Evolutionary conservation across 23 red algal genomes (phyloP), one percentile per base, ranked within the genome.

Genomic region (Cyanidioschyzon merolae): DNA sequence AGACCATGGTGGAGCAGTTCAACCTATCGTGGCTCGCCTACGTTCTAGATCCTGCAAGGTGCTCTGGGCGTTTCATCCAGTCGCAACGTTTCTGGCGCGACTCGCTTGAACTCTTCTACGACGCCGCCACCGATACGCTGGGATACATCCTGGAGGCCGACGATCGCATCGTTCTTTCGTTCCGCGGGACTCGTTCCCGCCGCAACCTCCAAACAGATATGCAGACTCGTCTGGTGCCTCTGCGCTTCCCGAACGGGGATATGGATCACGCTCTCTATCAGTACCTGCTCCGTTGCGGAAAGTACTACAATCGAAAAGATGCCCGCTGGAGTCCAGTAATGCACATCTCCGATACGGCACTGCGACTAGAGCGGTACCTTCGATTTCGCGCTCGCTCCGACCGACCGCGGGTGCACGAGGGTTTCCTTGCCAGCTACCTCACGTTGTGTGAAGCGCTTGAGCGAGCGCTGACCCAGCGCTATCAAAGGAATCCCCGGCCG

Each of bases 1-100:
- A 95, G 30, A 95, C 90, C 1, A 82, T 85, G 74, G 86, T 95
- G 41, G 79, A 79, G 2, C 58, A 88, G 75, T 95, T 94, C 12
- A 95, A 95, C 57, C 86, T 95, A 74, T 79, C 90, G 27, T 88
- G 90, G 90, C 38, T 84, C 40, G 80, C 85, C 21, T 95, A 95
- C 76, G 79, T 75, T 74, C 83, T 95, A 75, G 76, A 86, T 24
- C 67, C 84, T 50, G 80, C 77, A 0, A 76, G 84, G 7, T 24
- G 12, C 21, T 41, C 39, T 7, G 17, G 7, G 36, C 17, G 3
- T 7, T 45, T 25, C 39, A 77, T 77, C 25, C n/a, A 24, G 3
- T 3, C 2, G 3, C 57, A 77, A 89, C 59, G 86, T 38, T 87
- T 94, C 75, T 76, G 54, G 39, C 79, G 85, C 39, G 76, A 67